Conservation (phyloP, 2,329 filamentous ascomycete genomes). For the Diaporthe batatas region DNA sequence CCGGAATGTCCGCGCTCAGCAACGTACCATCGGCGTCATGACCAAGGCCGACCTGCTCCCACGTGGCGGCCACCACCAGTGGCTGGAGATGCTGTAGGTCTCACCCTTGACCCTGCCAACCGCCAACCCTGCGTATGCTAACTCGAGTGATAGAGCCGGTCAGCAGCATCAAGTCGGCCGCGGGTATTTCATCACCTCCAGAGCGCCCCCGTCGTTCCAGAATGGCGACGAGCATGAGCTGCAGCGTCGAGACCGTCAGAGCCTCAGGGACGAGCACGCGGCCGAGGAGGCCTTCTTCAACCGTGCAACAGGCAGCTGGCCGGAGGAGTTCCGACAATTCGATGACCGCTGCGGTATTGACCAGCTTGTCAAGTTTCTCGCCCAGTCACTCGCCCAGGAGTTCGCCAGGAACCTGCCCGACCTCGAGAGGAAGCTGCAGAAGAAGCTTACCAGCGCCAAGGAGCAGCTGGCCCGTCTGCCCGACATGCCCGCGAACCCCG, state of each 20-base stretch:
- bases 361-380: conserved; percentile 65
- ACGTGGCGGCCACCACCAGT: conserved; percentile 65
- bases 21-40: conserved; percentile 79
- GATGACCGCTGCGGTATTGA: conserved; percentile 66
- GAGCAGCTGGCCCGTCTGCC: conserved; percentile 70
- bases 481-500: conserved; percentile 76
- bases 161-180: conserved; percentile 74
- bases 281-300: conserved; percentile 69
- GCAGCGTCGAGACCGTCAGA: conserved; percentile 45
- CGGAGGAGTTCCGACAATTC: conserved; percentile 61
- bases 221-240: conserved; percentile 58
- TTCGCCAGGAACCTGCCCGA: conserved; percentile 60
- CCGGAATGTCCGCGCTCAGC: conserved; percentile 65
- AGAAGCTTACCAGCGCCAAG: conserved; percentile 65
- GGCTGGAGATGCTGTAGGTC: conserved; percentile 64
- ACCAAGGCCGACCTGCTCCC: conserved; percentile 86
- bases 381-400: conserved; percentile 64
- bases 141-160: conserved; percentile 52
- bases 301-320: conserved; percentile 58
- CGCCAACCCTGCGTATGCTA: neutral
- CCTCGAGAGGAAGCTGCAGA: conserved; percentile 66
- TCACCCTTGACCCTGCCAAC: neutral
- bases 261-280: conserved; percentile 57
- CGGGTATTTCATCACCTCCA: conserved; percentile 85
- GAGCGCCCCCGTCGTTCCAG: conserved; percentile 61